phyloP scores from a whole-genome alignment of 2,329 filamentous ascomycete species.

The Colletotrichum sp. region DNA sequence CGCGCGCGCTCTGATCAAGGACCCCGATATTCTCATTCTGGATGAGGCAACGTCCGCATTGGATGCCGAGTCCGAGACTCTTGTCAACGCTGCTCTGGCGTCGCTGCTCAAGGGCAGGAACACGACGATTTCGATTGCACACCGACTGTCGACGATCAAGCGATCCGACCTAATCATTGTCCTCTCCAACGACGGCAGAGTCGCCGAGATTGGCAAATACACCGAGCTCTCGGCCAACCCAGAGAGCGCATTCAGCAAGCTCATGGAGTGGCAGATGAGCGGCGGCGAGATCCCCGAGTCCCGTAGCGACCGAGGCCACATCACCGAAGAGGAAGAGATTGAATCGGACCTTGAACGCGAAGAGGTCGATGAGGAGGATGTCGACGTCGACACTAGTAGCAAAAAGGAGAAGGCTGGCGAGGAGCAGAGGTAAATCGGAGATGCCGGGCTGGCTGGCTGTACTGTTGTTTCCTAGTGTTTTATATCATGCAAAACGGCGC shows the following conservation, averaged over 20 bases:
- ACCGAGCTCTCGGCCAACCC: slow-evolving; percentile 73
- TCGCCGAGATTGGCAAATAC: slow-evolving; percentile 91
- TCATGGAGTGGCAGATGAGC: slow-evolving; percentile 99
- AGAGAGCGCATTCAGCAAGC: slow-evolving; percentile 85
- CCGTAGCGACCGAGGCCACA: slow-evolving; percentile 39
- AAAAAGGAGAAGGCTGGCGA: slow-evolving; percentile 10
- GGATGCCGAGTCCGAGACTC: slow-evolving; percentile 94
- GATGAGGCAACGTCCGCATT: slow-evolving; percentile 96
- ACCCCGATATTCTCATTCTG: slow-evolving; percentile 95
- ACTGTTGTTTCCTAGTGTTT: not conserved
- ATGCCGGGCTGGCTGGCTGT: not conserved
- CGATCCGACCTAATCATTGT: slow-evolving; percentile 94
- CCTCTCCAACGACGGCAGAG: slow-evolving; percentile 82
- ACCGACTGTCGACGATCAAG: slow-evolving; percentile 95
- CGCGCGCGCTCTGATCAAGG: slow-evolving; percentile 89
- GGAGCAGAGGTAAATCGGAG: not conserved
- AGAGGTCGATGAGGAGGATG: slow-evolving; percentile 33
- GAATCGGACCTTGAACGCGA: slow-evolving; percentile 52
- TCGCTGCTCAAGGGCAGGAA: slow-evolving; percentile 84
- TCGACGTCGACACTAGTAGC: slow-evolving; percentile 16
- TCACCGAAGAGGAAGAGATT: slow-evolving; percentile 58
- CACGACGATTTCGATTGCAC: slow-evolving; percentile 97
- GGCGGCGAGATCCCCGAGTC: slow-evolving; percentile 69
- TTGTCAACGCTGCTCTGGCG: slow-evolving; percentile 89
- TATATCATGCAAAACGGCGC: not conserved